Evolutionary conservation across 495 filamentous ascomycete genomes (phyloP), one percentile per base, ranked within the genome.

Genomic region (Neurospora sp.): DNA sequence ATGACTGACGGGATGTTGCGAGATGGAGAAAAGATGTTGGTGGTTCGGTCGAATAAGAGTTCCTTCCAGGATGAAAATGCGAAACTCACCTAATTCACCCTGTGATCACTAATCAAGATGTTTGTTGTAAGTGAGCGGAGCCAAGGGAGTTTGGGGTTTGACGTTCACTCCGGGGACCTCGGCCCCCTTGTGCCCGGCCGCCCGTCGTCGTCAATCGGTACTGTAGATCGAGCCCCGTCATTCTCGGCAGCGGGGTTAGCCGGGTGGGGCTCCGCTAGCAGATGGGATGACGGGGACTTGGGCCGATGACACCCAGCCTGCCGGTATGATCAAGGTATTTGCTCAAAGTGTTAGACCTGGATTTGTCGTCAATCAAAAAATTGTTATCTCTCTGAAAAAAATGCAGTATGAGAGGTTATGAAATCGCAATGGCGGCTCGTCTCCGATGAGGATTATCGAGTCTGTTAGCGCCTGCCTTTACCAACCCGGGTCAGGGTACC

Each of bases 361-460:
- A 35, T 35, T 35, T 35, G 5, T 6, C 35, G 35, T 35, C 35
- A 35, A 35, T 35, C 35, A 6, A 6, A 35, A 35, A 35, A 35
- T 35, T 6, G 35, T 35, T 35, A 7, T 35, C 35, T 39, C 39
- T 39, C 1, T 39, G 39, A 39, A 39, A 39, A 39, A 39, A 35
- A 6, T 7, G 35, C 5, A 35, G 35, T 35, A 35, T 35, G 35
- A 35, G 35, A 35, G 4, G 35, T 6, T 35, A 5, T 35, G 35
- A 35, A 35, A 35, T 35, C 0, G 35, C 22, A 61, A 35, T 61
- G 27, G 53, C 27, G 14, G 8, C 7, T 6, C 16, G 5, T 12
- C 4, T 2, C 1, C 22, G 1, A 2, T 18, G 14, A 8, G 0
- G 3, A 14, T 8, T 0, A 0, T 3, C 3, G 14, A 7, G 14